Percentiles rank a stretch among this genome's conserved stretches.
Conservation (phyloP, 1,284 basidiomycete species). For the Microbotryum violaceum region DNA sequence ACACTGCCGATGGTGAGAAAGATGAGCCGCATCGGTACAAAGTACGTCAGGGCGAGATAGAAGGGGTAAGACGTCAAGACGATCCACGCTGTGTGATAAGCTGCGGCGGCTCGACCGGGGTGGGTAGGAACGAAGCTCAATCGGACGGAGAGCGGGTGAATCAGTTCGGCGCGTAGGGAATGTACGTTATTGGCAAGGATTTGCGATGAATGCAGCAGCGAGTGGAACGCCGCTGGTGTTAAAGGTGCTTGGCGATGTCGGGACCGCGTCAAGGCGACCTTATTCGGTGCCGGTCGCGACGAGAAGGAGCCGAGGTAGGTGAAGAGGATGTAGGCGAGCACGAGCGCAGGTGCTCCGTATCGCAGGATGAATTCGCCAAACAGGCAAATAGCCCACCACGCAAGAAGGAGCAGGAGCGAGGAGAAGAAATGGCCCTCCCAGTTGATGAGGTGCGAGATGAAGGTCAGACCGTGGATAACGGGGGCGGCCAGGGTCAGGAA, state of each 20-base stretch:
- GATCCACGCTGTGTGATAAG: constrained; percentile 26
- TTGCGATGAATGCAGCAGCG: constrained; percentile 25
- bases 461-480: constrained; percentile 25
- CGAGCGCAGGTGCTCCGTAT: constrained; percentile 30
- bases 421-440: constrained; percentile 33
- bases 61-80: constrained; percentile 34
- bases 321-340: constrained; percentile 19
- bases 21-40: constrained; percentile 28
- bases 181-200: constrained; percentile 28
- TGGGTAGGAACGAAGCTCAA: constrained; percentile 21
- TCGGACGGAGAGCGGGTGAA: constrained; percentile 23
- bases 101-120: constrained; percentile 16
- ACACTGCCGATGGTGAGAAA: constrained; percentile 29
- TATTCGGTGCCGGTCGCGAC: background rate
- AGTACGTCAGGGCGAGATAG: constrained; percentile 31
- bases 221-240: constrained; percentile 30
- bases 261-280: no score
- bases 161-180: constrained; percentile 15
- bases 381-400: constrained; percentile 33
- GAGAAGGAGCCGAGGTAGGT: constrained; percentile 14
- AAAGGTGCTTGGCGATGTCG: background rate
- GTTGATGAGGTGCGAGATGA: constrained; percentile 29
- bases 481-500: constrained; percentile 32
- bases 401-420: constrained; percentile 31
- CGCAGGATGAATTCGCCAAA: constrained; percentile 25